Evolutionary conservation across 2,329 filamentous ascomycete genomes (phyloP).

Genomic region (Pseudopithomyces maydicus): DNA sequence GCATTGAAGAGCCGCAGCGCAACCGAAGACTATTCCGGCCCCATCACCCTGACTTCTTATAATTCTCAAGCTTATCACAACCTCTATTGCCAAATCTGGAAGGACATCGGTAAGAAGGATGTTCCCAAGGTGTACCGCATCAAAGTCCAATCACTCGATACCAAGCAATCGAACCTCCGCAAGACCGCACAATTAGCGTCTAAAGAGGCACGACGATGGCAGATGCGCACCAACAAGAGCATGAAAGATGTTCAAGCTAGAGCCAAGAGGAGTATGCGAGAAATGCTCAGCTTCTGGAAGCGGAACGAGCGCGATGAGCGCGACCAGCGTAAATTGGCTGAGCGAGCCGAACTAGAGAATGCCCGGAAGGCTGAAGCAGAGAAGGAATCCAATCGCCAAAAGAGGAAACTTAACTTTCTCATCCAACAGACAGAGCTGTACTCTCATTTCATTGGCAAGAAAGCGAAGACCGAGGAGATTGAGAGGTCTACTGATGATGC

Average conservation of each 20-base stretch:
- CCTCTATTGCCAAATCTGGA: slow-evolving; percentile 97
- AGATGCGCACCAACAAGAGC: slow-evolving; percentile 96
- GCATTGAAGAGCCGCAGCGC: slow-evolving; percentile 49
- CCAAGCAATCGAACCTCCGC: slow-evolving; percentile 91
- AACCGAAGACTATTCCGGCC: slow-evolving; percentile 55
- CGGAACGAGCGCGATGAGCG: slow-evolving; percentile 97
- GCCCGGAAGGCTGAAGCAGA: slow-evolving; percentile 97
- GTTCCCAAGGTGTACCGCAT: slow-evolving; percentile 90
- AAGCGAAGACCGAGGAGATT: slow-evolving; percentile 96
- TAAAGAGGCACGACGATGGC: slow-evolving; percentile 97
- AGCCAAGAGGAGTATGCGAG: slow-evolving; percentile 96
- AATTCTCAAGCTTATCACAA: slow-evolving; percentile 94
- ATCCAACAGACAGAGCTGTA: slow-evolving; percentile 99
- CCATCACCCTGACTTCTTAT: slow-evolving; percentile 59
- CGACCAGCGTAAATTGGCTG: slow-evolving; percentile 89
- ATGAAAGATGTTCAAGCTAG: slow-evolving; percentile 96
- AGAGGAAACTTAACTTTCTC: slow-evolving; percentile 98
- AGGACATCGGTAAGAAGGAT: slow-evolving; percentile 91
- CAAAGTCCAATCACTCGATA: slow-evolving; percentile 82
- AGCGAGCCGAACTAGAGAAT: slow-evolving; percentile 94
- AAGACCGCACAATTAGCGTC: slow-evolving; percentile 97
- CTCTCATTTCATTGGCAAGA: slow-evolving; percentile 99
- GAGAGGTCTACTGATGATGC: slow-evolving; percentile 87
- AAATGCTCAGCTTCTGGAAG: slow-evolving; percentile 99
- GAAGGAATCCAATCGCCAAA: slow-evolving; percentile 94